Conservation (phyloP, 106 monocot species). For the Xerophyta viscosa region DNA sequence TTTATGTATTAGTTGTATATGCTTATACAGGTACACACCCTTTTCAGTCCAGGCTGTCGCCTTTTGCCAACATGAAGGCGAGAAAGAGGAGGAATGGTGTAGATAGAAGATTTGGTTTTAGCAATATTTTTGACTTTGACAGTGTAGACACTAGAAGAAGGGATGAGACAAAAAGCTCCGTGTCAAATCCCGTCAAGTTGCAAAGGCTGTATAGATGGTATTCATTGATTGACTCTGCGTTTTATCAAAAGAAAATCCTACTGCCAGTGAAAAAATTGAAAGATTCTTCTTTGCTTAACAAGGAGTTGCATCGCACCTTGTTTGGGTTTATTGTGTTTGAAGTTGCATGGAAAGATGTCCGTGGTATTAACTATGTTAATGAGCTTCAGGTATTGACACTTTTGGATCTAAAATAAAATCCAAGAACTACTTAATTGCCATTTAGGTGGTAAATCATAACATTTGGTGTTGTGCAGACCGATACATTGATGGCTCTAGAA, state of each 20-base stretch:
- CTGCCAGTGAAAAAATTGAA: slow-evolving; percentile 78
- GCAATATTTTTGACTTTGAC: slow-evolving; percentile 25
- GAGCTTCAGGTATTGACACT: slow-evolving; percentile 73
- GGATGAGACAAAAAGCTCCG: slow-evolving; percentile 23
- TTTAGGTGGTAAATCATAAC: no score
- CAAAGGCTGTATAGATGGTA: slow-evolving; percentile 52
- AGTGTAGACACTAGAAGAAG: slow-evolving; percentile 28
- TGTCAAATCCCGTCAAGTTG: slow-evolving; percentile 14
- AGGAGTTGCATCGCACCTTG: slow-evolving; percentile 71
- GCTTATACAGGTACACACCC: neutral
- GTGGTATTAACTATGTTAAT: slow-evolving; percentile 93
- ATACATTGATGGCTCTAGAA: slow-evolving; percentile 94
- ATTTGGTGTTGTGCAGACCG: slow-evolving; percentile 51
- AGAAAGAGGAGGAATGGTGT: slow-evolving; percentile 30
- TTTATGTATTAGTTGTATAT: no score
- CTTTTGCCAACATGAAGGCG: slow-evolving; percentile 79
- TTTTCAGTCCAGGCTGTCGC: slow-evolving; percentile 89
- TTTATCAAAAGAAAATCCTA: slow-evolving; percentile 41
- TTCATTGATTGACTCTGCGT: slow-evolving; percentile 59
- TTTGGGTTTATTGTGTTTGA: slow-evolving; percentile 96
- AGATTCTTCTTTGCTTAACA: slow-evolving; percentile 56
- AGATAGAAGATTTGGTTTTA: slow-evolving; percentile 29
- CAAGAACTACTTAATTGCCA: no score
- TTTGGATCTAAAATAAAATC: slow-evolving; percentile 2
- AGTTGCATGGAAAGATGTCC: slow-evolving; percentile 79